These are phyloP conservation scores for Malus hybrid DNA, from an alignment of 331 rosid genomes.

Conservation along the genomic window DNA sequence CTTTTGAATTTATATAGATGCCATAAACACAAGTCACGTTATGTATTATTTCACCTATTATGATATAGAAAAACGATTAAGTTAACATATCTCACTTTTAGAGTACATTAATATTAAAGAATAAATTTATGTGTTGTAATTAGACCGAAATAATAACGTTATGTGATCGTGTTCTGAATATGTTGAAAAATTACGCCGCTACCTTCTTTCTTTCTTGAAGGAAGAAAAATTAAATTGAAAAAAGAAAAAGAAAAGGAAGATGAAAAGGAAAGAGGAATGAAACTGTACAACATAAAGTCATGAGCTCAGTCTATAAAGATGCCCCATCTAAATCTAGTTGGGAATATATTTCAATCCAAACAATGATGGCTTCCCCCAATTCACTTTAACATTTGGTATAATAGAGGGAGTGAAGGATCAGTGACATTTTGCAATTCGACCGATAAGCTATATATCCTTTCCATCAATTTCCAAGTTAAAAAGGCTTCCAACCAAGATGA, in stretches of 20 bases:
- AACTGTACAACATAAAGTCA: slow-evolving; percentile 42
- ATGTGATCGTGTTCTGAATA: no score
- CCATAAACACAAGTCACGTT: no score
- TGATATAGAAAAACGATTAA: fast-evolving
- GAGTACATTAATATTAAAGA: no score
- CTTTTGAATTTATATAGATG: slow-evolving; percentile 14
- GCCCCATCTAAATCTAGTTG: slow-evolving; percentile 44
- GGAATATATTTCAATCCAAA: slow-evolving; percentile 54
- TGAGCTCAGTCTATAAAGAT: slow-evolving; percentile 39
- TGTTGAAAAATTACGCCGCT: neutral
- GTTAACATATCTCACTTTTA: no score
- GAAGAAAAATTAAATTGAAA: neutral
- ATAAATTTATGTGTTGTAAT: no score
- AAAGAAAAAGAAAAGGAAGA: slow-evolving; percentile 16
- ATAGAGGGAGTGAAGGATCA: slow-evolving; percentile 7
- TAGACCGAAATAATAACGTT: no score
- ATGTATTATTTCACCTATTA: no score
- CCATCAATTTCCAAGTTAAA: slow-evolving; percentile 62
- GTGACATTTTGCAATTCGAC: slow-evolving; percentile 7
- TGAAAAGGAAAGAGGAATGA: slow-evolving; percentile 22
- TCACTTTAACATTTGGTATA: slow-evolving; percentile 34
- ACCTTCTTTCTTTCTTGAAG: slow-evolving; percentile 32
- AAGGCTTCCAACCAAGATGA: slow-evolving; percentile 56
- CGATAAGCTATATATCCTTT: slow-evolving; percentile 41
- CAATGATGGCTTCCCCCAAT: slow-evolving; percentile 43